Conservation (phyloP, 306 rosid genomes). For the Cucumis hystrix region DNA sequence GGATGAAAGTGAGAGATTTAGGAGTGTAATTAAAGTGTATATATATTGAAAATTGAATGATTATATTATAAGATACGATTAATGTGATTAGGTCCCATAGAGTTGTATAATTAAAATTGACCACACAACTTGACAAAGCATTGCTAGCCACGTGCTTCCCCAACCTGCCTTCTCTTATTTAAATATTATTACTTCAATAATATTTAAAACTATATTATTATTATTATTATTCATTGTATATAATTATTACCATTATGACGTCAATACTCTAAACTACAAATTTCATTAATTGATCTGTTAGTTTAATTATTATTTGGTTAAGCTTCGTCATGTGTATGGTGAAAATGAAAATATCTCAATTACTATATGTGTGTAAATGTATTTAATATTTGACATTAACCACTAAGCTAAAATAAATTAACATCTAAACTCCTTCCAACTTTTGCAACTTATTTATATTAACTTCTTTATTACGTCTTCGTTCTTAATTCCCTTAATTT, state of each 20-base stretch:
- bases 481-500: not conserved
- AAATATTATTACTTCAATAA: not conserved
- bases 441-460: not conserved
- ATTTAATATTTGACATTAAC: not conserved
- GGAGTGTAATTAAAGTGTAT: not conserved
- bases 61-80: not conserved
- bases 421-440: not conserved
- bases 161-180: not conserved
- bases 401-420: not conserved
- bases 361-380: not conserved
- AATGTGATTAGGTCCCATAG: not conserved
- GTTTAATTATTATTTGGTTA: not conserved
- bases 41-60: not conserved
- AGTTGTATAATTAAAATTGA: not conserved
- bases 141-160: conserved; percentile 6
- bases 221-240: not conserved
- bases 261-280: not conserved
- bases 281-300: not conserved
- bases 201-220: not conserved
- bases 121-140: not conserved
- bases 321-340: not conserved
- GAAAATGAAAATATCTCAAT: not conserved
- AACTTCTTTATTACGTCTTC: not conserved
- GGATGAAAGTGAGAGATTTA: no score
- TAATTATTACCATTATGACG: not conserved